Conservation (phyloP, 495 filamentous ascomycete species). For the Darksidea phi region DNA sequence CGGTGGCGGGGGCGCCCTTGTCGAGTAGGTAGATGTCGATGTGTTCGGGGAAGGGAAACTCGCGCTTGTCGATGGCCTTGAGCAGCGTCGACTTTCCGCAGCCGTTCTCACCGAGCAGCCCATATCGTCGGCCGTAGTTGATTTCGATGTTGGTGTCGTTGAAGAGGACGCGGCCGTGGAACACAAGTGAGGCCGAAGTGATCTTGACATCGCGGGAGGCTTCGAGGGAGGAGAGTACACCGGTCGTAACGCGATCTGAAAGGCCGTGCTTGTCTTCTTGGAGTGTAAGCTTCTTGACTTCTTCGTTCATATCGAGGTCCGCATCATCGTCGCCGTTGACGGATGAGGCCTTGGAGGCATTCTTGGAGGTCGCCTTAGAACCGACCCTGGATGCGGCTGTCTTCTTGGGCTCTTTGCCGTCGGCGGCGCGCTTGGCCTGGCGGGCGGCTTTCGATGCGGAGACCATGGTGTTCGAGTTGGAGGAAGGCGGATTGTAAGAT, state of each 20-base stretch:
- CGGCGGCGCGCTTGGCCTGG: constrained; percentile 88
- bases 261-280: constrained; percentile 96
- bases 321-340: constrained; percentile 70
- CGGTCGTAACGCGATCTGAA: constrained; percentile 96
- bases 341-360: constrained; percentile 61
- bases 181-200: constrained; percentile 86
- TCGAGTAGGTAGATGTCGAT: constrained; percentile 98
- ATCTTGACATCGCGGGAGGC: constrained; percentile 94
- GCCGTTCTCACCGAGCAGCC: constrained; percentile 95
- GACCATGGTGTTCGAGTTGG: constrained; percentile 57
- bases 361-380: constrained; percentile 63
- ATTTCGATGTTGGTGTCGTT: constrained; percentile 90
- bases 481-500: constrained; percentile 2
- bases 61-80: constrained; percentile 88
- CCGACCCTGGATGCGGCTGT: constrained; percentile 60
- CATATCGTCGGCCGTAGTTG: constrained; percentile 89
- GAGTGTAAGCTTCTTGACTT: constrained; percentile 74
- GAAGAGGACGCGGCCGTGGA: constrained; percentile 96
- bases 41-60: constrained; percentile 94
- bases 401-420: constrained; percentile 52
- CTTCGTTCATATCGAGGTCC: constrained; percentile 69
- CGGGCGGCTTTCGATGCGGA: constrained; percentile 98
- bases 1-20: constrained; percentile 88
- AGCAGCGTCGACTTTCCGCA: constrained; percentile 97
- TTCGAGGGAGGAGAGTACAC: constrained; percentile 83